phyloP scores from a whole-genome alignment of 1,284 basidiomycete species.

The Phellopilus nigrolimitatus region DNA sequence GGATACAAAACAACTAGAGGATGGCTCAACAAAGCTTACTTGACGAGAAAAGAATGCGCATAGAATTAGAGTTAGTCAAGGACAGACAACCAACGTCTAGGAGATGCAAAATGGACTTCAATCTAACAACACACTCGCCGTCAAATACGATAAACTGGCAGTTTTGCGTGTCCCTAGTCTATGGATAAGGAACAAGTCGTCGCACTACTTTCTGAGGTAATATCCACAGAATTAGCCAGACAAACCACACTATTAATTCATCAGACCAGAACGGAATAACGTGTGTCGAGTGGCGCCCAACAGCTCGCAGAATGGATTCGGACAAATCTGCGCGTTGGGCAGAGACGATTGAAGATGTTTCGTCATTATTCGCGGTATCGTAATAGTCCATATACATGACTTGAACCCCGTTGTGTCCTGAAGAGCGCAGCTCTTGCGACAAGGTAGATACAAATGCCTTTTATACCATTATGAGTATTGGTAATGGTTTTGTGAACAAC shows the following conservation, averaged over 20 bases:
- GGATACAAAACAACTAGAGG: too few species aligned
- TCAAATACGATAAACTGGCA: too few species aligned
- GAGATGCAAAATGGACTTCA: too few species aligned
- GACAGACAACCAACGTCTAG: too few species aligned
- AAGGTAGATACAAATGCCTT: slow-evolving; percentile 11
- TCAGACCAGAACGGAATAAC: slow-evolving; percentile 16
- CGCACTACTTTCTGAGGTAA: background rate
- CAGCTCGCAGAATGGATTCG: slow-evolving; percentile 7
- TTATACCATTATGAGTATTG: background rate
- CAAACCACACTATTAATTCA: slow-evolving; percentile 7
- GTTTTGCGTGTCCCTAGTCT: too few species aligned
- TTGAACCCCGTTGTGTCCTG: slow-evolving; percentile 1
- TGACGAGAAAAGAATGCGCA: too few species aligned
- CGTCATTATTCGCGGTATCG: background rate
- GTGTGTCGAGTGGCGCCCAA: slow-evolving; percentile 1
- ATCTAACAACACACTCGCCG: too few species aligned
- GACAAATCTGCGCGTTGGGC: background rate
- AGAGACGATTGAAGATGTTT: background rate
- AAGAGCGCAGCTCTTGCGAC: background rate
- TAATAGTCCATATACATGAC: slow-evolving; percentile 16
- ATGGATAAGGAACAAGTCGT: slow-evolving; percentile 1
- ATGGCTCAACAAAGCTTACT: too few species aligned
- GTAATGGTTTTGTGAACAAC: background rate
- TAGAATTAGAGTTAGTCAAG: too few species aligned
- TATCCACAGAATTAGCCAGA: slow-evolving; percentile 8